Conservation (phyloP, 2,329 filamentous ascomycete species). For the Beauveria asiatica region DNA sequence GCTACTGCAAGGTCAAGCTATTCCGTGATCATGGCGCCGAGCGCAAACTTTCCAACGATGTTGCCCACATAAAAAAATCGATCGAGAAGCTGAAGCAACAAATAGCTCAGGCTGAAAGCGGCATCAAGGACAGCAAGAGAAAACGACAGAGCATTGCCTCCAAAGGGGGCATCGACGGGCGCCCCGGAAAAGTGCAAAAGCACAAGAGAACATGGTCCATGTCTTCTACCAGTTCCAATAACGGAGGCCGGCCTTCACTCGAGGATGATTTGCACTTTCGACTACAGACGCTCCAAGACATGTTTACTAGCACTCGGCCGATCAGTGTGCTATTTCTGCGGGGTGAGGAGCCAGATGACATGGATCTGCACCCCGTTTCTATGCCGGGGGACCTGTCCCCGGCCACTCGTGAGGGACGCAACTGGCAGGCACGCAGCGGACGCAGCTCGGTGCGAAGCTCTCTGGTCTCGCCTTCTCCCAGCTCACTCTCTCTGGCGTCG, state of each 20-base stretch:
- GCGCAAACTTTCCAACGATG: constrained; percentile 87
- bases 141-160: constrained; percentile 45
- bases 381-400: constrained; percentile 60
- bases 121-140: constrained; percentile 58
- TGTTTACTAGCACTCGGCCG: constrained; percentile 78
- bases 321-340: constrained; percentile 71
- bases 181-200: constrained; percentile 76
- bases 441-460: constrained; percentile 52
- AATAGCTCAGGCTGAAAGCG: constrained; percentile 67
- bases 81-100: constrained; percentile 96
- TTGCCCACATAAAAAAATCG: constrained; percentile 89
- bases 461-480: constrained; percentile 58
- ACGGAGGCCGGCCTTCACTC: constrained; percentile 40
- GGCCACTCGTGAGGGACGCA: constrained; percentile 41
- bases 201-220: constrained; percentile 95
- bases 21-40: constrained; percentile 95
- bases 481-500: constrained; percentile 54
- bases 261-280: constrained; percentile 75
- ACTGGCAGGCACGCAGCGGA: constrained; percentile 45
- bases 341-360: constrained; percentile 70
- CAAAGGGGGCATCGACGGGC: constrained; percentile 42
- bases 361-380: constrained; percentile 67
- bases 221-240: constrained; percentile 64
- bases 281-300: constrained; percentile 70
- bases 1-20: constrained; percentile 93